Evolutionary conservation across 495 filamentous ascomycete genomes (phyloP).

Genomic region (Cercophora samala): DNA sequence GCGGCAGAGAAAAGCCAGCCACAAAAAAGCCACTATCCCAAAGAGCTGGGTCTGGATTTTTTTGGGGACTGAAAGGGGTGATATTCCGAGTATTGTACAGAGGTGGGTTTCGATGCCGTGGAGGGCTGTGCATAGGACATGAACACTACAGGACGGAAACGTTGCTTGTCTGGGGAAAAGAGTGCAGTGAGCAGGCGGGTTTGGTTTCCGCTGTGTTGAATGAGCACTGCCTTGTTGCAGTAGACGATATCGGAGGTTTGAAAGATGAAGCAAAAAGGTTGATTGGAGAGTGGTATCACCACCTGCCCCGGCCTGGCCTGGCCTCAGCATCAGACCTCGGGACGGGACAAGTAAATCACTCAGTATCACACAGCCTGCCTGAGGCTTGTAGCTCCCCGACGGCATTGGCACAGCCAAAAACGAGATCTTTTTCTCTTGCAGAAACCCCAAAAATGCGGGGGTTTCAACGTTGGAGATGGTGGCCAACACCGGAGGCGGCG

Average conservation of each 20-base stretch:
- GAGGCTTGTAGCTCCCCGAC: not conserved
- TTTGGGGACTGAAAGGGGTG: not conserved
- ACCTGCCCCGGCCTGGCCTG: not conserved
- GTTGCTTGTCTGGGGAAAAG: not conserved
- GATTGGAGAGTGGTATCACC: not conserved
- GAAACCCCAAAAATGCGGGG: not conserved
- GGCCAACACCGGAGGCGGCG: not conserved
- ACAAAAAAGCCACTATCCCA: not conserved
- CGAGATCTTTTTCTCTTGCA: not conserved
- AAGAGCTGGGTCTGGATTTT: not conserved
- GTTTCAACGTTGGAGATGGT: not conserved
- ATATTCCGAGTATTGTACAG: not conserved
- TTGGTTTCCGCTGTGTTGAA: not conserved
- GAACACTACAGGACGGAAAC: not conserved
- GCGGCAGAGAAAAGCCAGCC: not conserved
- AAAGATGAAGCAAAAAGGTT: not conserved
- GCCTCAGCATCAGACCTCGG: not conserved
- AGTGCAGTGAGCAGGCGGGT: not conserved
- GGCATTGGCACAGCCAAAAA: not conserved
- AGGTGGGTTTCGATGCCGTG: not conserved
- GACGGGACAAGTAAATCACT: not conserved
- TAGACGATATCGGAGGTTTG: not conserved
- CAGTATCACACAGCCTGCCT: not conserved
- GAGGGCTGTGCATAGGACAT: not conserved
- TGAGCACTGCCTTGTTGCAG: not conserved